A percentile compares a stretch with the other conserved stretches of the same genome.
Evolutionary conservation across 1,284 basidiomycete genomes (phyloP).

Genomic region (Apiotrichum brassicae): DNA sequence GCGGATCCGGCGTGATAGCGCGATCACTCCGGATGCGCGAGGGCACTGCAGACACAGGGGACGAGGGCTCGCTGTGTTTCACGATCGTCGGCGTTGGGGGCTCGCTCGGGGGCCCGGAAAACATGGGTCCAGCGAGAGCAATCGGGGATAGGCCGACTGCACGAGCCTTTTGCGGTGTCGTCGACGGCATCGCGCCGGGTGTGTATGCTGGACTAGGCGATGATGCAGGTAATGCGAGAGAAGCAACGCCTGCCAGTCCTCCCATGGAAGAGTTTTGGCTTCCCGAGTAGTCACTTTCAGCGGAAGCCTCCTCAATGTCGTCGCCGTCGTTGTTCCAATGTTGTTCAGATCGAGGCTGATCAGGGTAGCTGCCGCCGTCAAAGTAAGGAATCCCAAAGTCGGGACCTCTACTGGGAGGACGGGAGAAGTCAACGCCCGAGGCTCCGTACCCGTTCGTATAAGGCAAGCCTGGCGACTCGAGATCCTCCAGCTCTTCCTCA

Average conservation of each 20-base stretch:
- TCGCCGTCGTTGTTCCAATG: not conserved
- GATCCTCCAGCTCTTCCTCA: not conserved
- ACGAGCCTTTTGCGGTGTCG: not conserved
- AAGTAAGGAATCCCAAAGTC: not conserved
- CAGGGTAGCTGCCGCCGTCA: not conserved
- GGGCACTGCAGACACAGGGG: not conserved
- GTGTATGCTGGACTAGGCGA: not conserved
- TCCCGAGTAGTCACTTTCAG: not conserved
- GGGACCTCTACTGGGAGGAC: not conserved
- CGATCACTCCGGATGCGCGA: constrained; percentile 3
- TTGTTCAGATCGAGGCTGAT: not conserved
- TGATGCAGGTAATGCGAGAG: not conserved
- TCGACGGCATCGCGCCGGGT: too few relatives aligned
- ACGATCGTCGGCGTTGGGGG: not conserved
- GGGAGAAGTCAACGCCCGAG: not conserved
- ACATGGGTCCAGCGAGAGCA: not conserved
- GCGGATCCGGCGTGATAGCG: not conserved
- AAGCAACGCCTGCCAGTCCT: not conserved
- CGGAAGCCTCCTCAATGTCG: not conserved
- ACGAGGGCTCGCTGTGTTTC: not conserved
- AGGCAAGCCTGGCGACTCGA: not conserved
- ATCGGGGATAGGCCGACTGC: not conserved
- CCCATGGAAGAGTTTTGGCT: not conserved
- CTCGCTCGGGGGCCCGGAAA: not conserved
- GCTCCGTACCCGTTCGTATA: not conserved